Conservation (phyloP, 495 filamentous ascomycete species). For the Astrothelium macrocarpum region DNA sequence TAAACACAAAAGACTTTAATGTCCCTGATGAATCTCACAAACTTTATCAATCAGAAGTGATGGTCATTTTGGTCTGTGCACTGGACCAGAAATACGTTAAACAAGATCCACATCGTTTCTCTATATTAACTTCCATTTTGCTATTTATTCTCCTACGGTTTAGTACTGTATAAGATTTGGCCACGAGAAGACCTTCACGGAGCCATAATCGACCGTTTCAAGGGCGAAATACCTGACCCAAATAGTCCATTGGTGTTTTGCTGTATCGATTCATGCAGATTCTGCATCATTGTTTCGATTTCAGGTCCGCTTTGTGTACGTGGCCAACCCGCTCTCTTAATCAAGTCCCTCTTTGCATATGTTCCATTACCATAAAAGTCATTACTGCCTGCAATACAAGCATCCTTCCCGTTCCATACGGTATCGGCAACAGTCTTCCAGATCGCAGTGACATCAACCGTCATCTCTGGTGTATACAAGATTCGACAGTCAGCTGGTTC, state of each 20-base stretch:
- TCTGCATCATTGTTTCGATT: background rate
- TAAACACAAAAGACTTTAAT: too few relatives aligned
- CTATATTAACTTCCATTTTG: background rate
- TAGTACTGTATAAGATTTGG: too few relatives aligned
- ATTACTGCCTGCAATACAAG: constrained; percentile 13
- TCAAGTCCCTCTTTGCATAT: background rate
- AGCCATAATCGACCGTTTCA: background rate
- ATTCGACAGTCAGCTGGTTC: constrained; percentile 32
- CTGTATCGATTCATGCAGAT: background rate
- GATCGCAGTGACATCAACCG: constrained; percentile 25
- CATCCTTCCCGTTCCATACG: constrained; percentile 18
- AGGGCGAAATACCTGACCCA: background rate
- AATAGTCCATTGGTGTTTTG: background rate
- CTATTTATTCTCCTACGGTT: too few relatives aligned
- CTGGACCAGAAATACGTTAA: background rate
- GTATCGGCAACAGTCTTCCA: constrained; percentile 30
- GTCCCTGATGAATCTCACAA: too few relatives aligned
- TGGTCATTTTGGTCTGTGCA: background rate
- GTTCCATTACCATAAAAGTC: constrained; percentile 3
- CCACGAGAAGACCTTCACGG: background rate
- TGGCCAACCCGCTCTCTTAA: background rate
- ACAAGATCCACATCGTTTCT: background rate
- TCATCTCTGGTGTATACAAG: constrained; percentile 30
- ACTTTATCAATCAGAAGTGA: too few relatives aligned
- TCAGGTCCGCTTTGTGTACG: background rate